These are phyloP conservation scores for Fusarium nematophilum DNA, from an alignment of 2,329 filamentous ascomycete species.

Conservation along the genomic window DNA sequence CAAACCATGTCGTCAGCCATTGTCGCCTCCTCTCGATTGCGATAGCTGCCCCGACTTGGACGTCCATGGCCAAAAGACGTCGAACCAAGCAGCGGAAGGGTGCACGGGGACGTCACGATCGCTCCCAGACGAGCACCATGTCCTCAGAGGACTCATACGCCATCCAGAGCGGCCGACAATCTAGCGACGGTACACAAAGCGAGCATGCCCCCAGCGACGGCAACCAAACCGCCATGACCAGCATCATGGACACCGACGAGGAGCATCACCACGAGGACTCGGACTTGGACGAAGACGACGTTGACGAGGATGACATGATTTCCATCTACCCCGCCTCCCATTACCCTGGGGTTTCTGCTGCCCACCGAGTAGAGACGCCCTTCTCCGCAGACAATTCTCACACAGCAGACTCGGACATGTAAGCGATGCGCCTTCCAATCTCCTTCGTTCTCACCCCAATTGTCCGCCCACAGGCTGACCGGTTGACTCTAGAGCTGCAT, in stretches of 20 bases:
- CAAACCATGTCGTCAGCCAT: slow-evolving; percentile 39
- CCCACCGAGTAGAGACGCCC: slow-evolving; percentile 51
- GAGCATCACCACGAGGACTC: slow-evolving; percentile 43
- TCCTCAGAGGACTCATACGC: slow-evolving; percentile 48
- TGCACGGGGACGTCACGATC: slow-evolving; percentile 37
- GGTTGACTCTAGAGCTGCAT: slow-evolving; percentile 49
- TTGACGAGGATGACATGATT: slow-evolving; percentile 51
- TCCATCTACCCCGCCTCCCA: slow-evolving; percentile 57
- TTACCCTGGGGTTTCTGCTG: slow-evolving; percentile 51
- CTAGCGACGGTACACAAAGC: slow-evolving; percentile 50
- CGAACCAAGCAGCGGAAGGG: slow-evolving; percentile 45
- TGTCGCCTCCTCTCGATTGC: slow-evolving; percentile 27
- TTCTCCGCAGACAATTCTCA: slow-evolving; percentile 45
- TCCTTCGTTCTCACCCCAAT: background rate
- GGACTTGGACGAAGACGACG: slow-evolving; percentile 39
- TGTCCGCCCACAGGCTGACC: slow-evolving; percentile 4
- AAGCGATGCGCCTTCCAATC: slow-evolving; percentile 42
- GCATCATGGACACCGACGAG: slow-evolving; percentile 50
- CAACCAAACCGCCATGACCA: slow-evolving; percentile 52
- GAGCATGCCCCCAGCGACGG: slow-evolving; percentile 48
- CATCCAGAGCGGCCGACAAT: slow-evolving; percentile 45
- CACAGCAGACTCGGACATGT: slow-evolving; percentile 51
- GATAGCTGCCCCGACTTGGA: slow-evolving; percentile 31
- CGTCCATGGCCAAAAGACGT: slow-evolving; percentile 52
- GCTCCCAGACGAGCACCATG: slow-evolving; percentile 45